phyloP scores from a whole-genome alignment of 139 green algal species.

The Parachlorella kessleri region DNA sequence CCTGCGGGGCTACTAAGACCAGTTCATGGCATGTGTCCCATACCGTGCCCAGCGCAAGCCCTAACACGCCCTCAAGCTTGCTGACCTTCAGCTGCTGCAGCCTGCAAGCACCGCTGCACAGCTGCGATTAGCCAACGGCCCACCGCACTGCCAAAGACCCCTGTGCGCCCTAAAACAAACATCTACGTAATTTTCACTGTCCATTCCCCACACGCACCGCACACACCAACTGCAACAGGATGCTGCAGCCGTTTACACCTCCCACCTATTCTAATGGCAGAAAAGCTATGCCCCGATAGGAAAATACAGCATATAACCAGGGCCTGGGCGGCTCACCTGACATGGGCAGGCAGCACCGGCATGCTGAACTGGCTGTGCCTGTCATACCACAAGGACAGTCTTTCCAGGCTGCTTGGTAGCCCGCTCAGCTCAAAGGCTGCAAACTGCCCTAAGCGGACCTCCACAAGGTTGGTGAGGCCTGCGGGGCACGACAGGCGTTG shows the following conservation, averaged over 20 bases:
- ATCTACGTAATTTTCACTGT: too few species aligned
- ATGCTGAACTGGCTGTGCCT: background rate
- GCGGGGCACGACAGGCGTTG: too few species aligned
- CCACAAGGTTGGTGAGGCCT: background rate
- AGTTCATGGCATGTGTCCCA: background rate
- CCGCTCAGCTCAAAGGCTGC: background rate
- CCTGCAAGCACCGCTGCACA: background rate
- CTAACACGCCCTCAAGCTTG: background rate
- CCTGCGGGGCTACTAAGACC: background rate
- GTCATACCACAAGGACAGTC: background rate
- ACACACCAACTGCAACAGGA: too few species aligned
- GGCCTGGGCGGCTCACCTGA: background rate
- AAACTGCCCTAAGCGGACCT: background rate
- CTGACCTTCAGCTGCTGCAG: background rate
- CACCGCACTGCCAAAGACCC: too few species aligned
- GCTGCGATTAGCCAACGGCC: too few species aligned
- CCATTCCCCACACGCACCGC: too few species aligned
- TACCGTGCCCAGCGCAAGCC: background rate
- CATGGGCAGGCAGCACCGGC: background rate
- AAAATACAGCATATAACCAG: too few species aligned
- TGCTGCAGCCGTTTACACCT: too few species aligned
- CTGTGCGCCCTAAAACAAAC: too few species aligned
- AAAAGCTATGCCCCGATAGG: too few species aligned
- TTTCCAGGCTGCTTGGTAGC: background rate
- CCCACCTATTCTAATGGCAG: too few species aligned